Base-by-base conservation (phyloP, 768 basidiomycete species). In the Coprinopsis cinerea region DNA sequence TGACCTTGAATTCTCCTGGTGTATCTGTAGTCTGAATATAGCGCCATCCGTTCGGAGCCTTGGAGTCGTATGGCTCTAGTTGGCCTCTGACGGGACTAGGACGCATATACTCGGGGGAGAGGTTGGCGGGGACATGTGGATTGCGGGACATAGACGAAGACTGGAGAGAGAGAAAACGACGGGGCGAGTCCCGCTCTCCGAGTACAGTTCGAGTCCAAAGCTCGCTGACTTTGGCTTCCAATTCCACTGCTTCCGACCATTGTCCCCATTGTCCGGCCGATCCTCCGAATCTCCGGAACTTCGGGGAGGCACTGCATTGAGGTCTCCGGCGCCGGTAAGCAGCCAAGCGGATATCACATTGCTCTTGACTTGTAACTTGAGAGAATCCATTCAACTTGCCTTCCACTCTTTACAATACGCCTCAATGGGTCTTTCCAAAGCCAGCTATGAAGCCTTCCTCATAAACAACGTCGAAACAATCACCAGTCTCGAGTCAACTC, bases 381-480 rank as follows among this genome's bases (percentile, higher is more conserved):
- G 9, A 32, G 15, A 7, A 32, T 9, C 30, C 7, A 32, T 7
- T 28, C 37, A 25, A 47, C 50, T 48, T 39, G 32, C 48, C 41
- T 42, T 52, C 55, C 51, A 35, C 44, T 53, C 45, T 6, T 46
- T 35, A 14, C 4, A 17, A 41, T 32, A 28, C 17, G 48, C 47
- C 53, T 37, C 63, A 55, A 88, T 88, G 85, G 72, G 83, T 56
- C 74, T 77, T 43, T 73, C 79, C 34, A 65, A 84, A 57, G 80
- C 79, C 53, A 81, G 72, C 64, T 95, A 95, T 67, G 92, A 94
- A 62, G 67, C 77, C 23, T 88, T 92, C 60, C 75, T 96, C 52
- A 70, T 96, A 51, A 77, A 83, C 49, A 96, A 97, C 68, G 82
- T 88, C 20, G 82, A 85, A 1, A 83, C 88, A 18, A 88, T 97